Evolutionary conservation across 345 rosid genomes (phyloP), one percentile per base, ranked within the genome.

Genomic region (Iberis pinnata): DNA sequence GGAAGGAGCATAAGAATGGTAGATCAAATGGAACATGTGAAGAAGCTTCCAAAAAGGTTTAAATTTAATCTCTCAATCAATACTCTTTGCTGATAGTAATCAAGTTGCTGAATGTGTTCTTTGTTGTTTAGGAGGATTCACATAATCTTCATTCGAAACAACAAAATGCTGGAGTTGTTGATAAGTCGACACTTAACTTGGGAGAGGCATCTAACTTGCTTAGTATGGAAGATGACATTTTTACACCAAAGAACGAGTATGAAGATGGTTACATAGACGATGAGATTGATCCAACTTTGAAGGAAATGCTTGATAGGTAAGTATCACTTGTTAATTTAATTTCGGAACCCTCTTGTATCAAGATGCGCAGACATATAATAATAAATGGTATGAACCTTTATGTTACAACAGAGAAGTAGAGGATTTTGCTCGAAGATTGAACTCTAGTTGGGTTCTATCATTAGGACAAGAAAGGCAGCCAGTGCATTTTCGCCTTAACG

Each of bases 371-470:
- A 53, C 40, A 45, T 18, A 17, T 24, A 25, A 31, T 7, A 43
- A n/a, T 25, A 36, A 53, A 15, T 29, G 43, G 40, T 52, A n/a
- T n/a, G 43, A 46, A 40, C 33, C 35, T 53, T n/a, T 20, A 4
- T 67, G 38, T 46, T 24, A 16, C 39, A 31, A 38, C 65, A 89
- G 97, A 70, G 97, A 89, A 71, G 97, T 86, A 38, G 97, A 78
- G 73, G 98, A 87, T 52, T 90, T 86, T 76, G 96, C 95, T 18
- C 77, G 96, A 18, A 79, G 96, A 78, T 71, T 87, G 59, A 90
- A 86, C 70, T 84, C 96, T 7, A 86, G 82, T 60, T 86, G 95
- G 73, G 82, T 89, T 42, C 71, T 80, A 27, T 81, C 78, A 5
- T 57, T 76, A 65, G 87, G 86, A 61, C 83, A 69, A 56, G 85